These are phyloP conservation scores for Fomitopsis palustris DNA, from an alignment of 1,284 basidiomycete species.

Conservation along the genomic window DNA sequence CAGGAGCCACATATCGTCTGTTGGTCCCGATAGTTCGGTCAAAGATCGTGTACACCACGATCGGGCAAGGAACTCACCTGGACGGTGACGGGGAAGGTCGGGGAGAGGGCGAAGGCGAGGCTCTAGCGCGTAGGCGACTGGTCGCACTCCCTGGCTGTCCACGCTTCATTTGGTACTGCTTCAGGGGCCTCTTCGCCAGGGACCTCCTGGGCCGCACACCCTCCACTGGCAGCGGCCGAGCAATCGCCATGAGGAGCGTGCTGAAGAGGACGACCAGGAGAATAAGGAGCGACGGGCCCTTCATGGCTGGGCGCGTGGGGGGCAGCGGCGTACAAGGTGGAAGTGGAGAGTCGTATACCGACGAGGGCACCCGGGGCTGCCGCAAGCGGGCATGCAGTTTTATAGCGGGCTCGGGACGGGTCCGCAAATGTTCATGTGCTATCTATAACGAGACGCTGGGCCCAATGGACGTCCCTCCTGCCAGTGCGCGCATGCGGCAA, in stretches of 20 bases:
- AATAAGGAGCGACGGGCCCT: constrained; percentile 17
- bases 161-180: constrained; percentile 1
- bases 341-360: not conserved
- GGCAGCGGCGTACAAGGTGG: not conserved
- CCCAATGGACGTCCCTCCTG: not conserved
- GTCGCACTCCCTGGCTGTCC: not conserved
- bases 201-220: constrained; percentile 13
- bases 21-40: not conserved
- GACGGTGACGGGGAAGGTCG: not conserved
- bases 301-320: constrained; percentile 8
- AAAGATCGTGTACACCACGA: not conserved
- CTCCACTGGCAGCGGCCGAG: constrained; percentile 15
- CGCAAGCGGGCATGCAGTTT: not conserved
- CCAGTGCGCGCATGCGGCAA: not conserved
- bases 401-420: not conserved
- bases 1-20: not conserved
- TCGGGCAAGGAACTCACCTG: not conserved
- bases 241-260: constrained; percentile 10
- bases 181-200: constrained; percentile 14
- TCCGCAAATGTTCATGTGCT: not conserved
- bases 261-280: constrained; percentile 15
- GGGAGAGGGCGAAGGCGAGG: not conserved
- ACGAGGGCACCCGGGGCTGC: not conserved
- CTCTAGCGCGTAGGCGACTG: not conserved
- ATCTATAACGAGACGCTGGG: not conserved